These are phyloP conservation scores for Boechera divaricarpa DNA, from an alignment of 345 rosid species.

Conservation along the genomic window DNA sequence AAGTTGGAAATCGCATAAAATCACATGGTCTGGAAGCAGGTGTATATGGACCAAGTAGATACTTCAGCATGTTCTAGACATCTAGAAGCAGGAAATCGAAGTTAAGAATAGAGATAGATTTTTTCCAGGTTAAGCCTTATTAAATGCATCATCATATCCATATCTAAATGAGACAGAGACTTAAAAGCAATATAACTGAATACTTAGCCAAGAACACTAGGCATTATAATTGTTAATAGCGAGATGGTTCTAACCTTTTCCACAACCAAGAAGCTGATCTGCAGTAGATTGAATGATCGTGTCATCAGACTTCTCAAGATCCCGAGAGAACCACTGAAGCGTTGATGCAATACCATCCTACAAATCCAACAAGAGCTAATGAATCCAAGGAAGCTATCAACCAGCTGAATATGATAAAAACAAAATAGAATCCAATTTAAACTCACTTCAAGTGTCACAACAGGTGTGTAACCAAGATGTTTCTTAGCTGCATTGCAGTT, in stretches of 20 bases:
- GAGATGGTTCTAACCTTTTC: conserved; percentile 68
- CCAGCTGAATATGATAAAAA: conserved; percentile 17
- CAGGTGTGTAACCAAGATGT: conserved; percentile 75
- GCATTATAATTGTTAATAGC: neutral
- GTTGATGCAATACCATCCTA: conserved; percentile 85
- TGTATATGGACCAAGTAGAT: conserved; percentile 7
- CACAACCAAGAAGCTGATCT: conserved; percentile 79
- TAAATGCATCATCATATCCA: conserved; percentile 6
- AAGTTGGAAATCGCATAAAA: conserved; percentile 11
- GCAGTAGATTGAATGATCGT: conserved; percentile 60
- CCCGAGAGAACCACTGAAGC: conserved; percentile 65
- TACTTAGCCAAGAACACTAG: conserved; percentile 13
- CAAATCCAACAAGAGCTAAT: conserved; percentile 22
- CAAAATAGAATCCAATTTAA: neutral
- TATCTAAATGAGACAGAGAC: conserved; percentile 13
- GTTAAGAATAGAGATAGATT: conserved; percentile 4
- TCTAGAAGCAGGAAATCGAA: conserved; percentile 22
- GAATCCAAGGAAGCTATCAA: conserved; percentile 20
- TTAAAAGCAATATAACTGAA: conserved; percentile 1
- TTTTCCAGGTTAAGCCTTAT: conserved; percentile 1
- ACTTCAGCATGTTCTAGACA: conserved; percentile 27
- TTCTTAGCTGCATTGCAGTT: conserved; percentile 78
- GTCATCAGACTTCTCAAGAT: conserved; percentile 52
- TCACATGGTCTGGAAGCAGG: conserved; percentile 4
- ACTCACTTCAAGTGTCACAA: conserved; percentile 72